Base-by-base conservation (phyloP, 495 filamentous ascomycete genomes). In the Penicillium bialowiezense region DNA sequence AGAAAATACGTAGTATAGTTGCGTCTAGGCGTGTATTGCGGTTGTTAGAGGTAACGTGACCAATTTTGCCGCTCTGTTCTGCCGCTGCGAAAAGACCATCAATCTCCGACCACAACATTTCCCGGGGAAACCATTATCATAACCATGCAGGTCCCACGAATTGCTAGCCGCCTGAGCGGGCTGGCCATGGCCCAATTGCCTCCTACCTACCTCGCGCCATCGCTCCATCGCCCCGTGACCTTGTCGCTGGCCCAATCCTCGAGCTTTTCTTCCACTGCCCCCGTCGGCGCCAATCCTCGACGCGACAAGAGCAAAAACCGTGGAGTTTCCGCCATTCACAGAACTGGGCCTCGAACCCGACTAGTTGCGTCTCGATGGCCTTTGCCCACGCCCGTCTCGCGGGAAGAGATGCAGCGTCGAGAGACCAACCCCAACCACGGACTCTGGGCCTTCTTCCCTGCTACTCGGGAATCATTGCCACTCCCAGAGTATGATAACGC, bases 371-470 rank as follows among this genome's bases (percentile, higher is more conserved):
- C 80, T 38, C 86, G 86, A 64, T 78, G 85, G 50, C 74, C 81
- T 35, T 70, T 96, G 47, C 93, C 93, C 10, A 69, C 80, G 59
- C 93, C 93, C 8, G 83, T 87, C 8, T 60, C 70, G 54, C 37
- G 54, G 46, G 54, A 71, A 69, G 44, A 78, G 67, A 58, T 74
- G 72, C 54, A 64, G 43, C 54, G 62, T 34, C 69, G 68, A 12
- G n/a, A 60, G 32, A 44, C 59, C 13, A 86, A 86, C 60, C 74
- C 78, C 6, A 68, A 93, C 48, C 93, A 99, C 69, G 91, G 89
- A 29, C 85, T 99, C n/a, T 97, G 87, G 86, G 84, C 78, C 0
- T 99, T 99, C 71, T 97, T 99, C 69, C 79, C 82, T 50, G 69
- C 73, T 40, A 75, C 84, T 43, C 78, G 76, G 39, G 78, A 79